Evolutionary conservation across 306 rosid species (phyloP).

Genomic region (Prunus mume): DNA sequence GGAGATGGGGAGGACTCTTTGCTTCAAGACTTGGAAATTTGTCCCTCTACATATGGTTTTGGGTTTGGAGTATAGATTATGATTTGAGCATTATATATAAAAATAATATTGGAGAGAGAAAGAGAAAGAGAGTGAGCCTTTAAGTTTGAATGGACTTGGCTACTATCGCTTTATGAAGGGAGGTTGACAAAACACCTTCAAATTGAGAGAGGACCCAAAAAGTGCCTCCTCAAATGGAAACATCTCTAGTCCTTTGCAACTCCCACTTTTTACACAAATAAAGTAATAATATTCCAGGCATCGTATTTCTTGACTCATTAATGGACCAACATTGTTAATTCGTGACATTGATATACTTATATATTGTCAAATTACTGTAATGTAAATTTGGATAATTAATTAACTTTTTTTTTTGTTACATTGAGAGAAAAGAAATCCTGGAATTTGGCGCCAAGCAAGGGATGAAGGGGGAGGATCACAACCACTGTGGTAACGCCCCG

Average conservation of each 20-base stretch:
- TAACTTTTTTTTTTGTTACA: too few relatives aligned
- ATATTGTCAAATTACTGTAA: too few relatives aligned
- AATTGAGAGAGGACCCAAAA: conserved; percentile 42
- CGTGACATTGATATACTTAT: too few relatives aligned
- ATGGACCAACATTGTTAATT: neutral
- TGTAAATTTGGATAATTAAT: too few relatives aligned
- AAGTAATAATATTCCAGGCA: neutral
- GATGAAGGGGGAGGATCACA: too few relatives aligned
- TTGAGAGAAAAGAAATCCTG: too few relatives aligned
- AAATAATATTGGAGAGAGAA: neutral
- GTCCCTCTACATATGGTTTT: conserved; percentile 27
- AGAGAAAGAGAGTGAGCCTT: conserved; percentile 30
- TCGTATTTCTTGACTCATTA: neutral
- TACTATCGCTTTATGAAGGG: conserved; percentile 54
- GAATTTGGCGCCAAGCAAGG: too few relatives aligned
- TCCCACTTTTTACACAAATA: conserved; percentile 5
- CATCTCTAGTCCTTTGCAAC: conserved; percentile 47
- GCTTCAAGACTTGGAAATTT: conserved; percentile 13
- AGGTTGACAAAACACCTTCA: conserved; percentile 77
- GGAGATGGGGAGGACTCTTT: conserved; percentile 6
- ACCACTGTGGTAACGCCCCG: too few relatives aligned
- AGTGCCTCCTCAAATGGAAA: conserved; percentile 65
- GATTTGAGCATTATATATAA: conserved; percentile 33
- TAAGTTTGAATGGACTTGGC: conserved; percentile 63
- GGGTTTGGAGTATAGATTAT: neutral